Conservation (phyloP, 192 early-diverging fungal genomes). For the Chytriomyces hyalinus region DNA sequence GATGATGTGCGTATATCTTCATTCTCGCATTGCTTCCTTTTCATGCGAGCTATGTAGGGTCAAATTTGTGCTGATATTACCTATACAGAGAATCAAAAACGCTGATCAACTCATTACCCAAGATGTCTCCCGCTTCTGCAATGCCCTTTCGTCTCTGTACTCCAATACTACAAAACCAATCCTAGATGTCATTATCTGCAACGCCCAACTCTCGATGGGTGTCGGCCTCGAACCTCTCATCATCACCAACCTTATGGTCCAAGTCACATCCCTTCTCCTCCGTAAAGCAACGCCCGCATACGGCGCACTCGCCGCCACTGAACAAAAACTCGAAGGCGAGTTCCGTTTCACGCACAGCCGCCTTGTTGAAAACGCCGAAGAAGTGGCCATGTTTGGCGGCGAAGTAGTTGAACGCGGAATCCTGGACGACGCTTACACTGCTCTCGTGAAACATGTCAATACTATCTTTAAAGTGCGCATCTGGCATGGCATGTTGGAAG, state of each 20-base stretch:
- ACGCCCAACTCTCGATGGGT: conserved; percentile 81
- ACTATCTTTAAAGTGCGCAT: conserved; percentile 83
- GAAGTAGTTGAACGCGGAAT: conserved; percentile 83
- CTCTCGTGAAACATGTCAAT: conserved; percentile 86
- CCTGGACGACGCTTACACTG: conserved; percentile 76
- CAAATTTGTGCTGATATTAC: conserved; percentile 7
- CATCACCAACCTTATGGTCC: conserved; percentile 78
- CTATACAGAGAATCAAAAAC: conserved; percentile 34
- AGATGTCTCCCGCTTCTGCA: conserved; percentile 91
- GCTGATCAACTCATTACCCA: conserved; percentile 80
- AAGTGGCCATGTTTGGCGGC: conserved; percentile 90
- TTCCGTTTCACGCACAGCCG: conserved; percentile 94
- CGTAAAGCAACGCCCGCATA: conserved; percentile 91
- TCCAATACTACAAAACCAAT: conserved; percentile 92
- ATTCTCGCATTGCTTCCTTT: neutral
- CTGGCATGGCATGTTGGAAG: conserved; percentile 93
- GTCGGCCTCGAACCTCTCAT: conserved; percentile 88
- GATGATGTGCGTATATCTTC: conserved; percentile 64
- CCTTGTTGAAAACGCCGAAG: conserved; percentile 94
- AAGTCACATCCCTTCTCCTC: conserved; percentile 77
- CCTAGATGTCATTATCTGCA: conserved; percentile 92
- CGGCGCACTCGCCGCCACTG: conserved; percentile 92
- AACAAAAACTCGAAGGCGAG: conserved; percentile 89
- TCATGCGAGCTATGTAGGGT: too few relatives aligned
- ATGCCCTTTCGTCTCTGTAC: conserved; percentile 85